These are phyloP conservation scores for Colletotrichum truncatum DNA, from an alignment of 2,329 filamentous ascomycete genomes.

Conservation along the genomic window DNA sequence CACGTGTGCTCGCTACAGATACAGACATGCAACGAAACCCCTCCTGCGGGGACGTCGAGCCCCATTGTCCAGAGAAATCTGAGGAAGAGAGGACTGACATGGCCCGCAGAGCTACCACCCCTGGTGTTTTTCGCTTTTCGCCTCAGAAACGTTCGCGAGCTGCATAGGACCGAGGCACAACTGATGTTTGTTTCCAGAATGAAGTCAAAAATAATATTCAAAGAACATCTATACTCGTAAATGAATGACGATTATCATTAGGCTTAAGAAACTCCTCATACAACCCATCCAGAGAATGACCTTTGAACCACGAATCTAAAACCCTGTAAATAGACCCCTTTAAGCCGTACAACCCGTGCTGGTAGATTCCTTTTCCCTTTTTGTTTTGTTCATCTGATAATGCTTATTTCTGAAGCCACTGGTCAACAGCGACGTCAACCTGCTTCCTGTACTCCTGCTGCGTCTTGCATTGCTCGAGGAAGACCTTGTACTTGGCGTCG, in stretches of 20 bases:
- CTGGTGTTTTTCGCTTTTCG: neutral
- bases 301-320: neutral
- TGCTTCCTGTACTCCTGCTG: slow-evolving; percentile 84
- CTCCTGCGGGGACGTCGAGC: neutral
- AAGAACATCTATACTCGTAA: neutral
- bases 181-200: no score
- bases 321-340: neutral
- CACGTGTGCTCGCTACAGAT: slow-evolving; percentile 32
- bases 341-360: neutral
- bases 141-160: neutral
- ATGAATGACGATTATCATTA: slow-evolving; percentile 23
- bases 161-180: neutral
- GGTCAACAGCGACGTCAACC: slow-evolving; percentile 71
- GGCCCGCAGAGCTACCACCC: neutral
- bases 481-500: slow-evolving; percentile 92
- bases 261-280: slow-evolving; percentile 6
- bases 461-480: slow-evolving; percentile 88
- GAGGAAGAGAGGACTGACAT: neutral
- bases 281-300: neutral
- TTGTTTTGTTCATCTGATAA: neutral
- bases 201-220: neutral
- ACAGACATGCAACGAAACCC: slow-evolving; percentile 12
- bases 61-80: neutral
- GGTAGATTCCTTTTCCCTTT: neutral
- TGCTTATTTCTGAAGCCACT: slow-evolving; percentile 36